Evolutionary conservation across 2,329 filamentous ascomycete species (phyloP), one percentile per base, ranked within the genome.

Genomic region (Ascocoryne sarcoides): DNA sequence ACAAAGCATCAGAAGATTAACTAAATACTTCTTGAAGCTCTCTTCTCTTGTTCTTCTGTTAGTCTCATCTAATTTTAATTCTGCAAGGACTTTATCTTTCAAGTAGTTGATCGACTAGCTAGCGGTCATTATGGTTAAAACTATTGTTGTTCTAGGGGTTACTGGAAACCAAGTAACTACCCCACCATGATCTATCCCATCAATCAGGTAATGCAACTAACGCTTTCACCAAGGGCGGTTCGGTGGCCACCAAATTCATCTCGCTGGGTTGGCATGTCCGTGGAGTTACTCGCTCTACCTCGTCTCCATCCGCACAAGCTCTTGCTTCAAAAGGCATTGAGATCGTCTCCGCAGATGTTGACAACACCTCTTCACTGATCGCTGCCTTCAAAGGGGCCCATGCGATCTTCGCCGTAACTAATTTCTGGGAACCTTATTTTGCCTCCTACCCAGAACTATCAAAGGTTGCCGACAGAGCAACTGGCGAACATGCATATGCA

Each of bases 91-190:
- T n/a, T n/a, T n/a, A n/a, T n/a, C n/a, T n/a, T n/a, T n/a, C n/a
- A n/a, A n/a, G n/a, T n/a, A n/a, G n/a, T n/a, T n/a, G n/a, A n/a
- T n/a, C n/a, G n/a, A n/a, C n/a, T n/a, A n/a, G n/a, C n/a, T n/a
- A n/a, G n/a, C n/a, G n/a, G n/a, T n/a, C n/a, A n/a, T n/a, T n/a
- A 32, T 32, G 30, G 30, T n/a, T 8, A 32, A 32, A 36, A 41
- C 40, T 19, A 62, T 77, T 54, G 69, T 69, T 29, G 64, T 79
- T 17, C 71, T 79, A 48, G 74, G 74, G 20, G 68, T 72, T 34
- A 79, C 74, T 14, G 73, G 75, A 40, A 67, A 69, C 44, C 76
- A 81, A 32, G 45, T 45, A 32, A 34, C 9, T 12, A 10, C 16
- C 15, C 15, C 16, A 21, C 9, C 5, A 30, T 17, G 15, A 15